Conservation (phyloP, 164 flowering plant genomes). For the Tinospora cordifolia region DNA sequence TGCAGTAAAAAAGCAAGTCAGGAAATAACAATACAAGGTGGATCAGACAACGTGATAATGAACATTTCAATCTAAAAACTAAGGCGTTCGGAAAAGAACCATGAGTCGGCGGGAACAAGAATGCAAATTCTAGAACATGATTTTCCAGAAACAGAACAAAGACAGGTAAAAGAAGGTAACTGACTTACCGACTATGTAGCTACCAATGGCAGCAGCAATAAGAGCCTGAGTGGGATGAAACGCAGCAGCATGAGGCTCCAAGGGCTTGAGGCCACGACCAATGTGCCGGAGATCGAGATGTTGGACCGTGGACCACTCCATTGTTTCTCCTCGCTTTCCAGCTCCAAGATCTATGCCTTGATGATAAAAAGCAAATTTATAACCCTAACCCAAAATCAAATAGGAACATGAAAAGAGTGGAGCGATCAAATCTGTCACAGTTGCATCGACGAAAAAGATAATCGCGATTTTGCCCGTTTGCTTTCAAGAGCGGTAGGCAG, state of each 20-base stretch:
- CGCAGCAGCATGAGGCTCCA: constrained; percentile 97
- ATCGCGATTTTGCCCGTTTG: neutral
- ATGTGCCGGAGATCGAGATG: constrained; percentile 94
- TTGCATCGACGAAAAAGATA: neutral
- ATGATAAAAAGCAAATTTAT: neutral
- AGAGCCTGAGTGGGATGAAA: constrained; percentile 85
- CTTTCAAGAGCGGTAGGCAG: neutral
- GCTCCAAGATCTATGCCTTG: constrained; percentile 4
- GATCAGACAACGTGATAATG: no score
- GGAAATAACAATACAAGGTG: neutral
- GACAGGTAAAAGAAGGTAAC: neutral
- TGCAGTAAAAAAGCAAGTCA: neutral
- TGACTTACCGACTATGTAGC: constrained; percentile 54
- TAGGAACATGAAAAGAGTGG: neutral
- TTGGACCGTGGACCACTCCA: constrained; percentile 98
- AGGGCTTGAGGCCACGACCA: constrained; percentile 55
- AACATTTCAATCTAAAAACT: no score
- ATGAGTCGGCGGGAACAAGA: no score
- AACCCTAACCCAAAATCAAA: constrained; percentile 6
- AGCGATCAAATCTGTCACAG: neutral
- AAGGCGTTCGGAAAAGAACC: no score
- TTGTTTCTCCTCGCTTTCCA: constrained; percentile 18
- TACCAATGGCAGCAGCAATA: constrained; percentile 71
- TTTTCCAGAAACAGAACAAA: neutral
- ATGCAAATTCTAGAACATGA: neutral